phyloP scores from a whole-genome alignment of 164 flowering plant species.

The Nymphaea thermarum region DNA sequence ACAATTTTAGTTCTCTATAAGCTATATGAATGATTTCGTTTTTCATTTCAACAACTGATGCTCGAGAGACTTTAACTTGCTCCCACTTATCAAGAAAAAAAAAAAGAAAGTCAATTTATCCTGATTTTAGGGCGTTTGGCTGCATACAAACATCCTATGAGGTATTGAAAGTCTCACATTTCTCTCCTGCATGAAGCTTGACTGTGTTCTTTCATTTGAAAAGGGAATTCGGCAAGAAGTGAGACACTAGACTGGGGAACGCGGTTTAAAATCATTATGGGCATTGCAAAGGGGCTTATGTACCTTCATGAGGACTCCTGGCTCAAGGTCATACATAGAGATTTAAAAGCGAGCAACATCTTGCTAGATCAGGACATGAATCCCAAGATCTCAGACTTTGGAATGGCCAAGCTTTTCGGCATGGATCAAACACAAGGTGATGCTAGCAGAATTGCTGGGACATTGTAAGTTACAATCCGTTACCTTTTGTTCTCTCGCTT shows the following conservation, averaged over 20 bases:
- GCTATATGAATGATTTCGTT: background rate
- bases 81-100: no score
- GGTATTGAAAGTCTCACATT: background rate
- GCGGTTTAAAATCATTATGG: conserved; percentile 17
- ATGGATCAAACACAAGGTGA: conserved; percentile 13
- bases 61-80: no score
- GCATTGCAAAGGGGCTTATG: conserved; percentile 42
- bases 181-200: no score
- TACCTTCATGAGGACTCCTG: conserved; percentile 60
- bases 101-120: no score
- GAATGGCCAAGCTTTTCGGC: conserved; percentile 33
- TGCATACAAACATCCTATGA: background rate
- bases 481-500: background rate
- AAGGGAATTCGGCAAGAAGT: conserved; percentile 4
- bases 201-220: background rate
- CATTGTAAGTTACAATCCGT: conserved; percentile 18
- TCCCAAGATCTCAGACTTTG: conserved; percentile 47
- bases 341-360: conserved; percentile 49
- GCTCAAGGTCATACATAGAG: conserved; percentile 40
- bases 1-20: background rate
- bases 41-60: background rate
- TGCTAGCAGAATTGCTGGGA: conserved; percentile 22
- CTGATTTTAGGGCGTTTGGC: no score
- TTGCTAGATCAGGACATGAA: conserved; percentile 36
- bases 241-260: conserved; percentile 12